Evolutionary conservation across 805 yeast species (phyloP), one percentile per base, ranked within the genome.

Genomic region (Teunomyces barrocoloradensis): DNA sequence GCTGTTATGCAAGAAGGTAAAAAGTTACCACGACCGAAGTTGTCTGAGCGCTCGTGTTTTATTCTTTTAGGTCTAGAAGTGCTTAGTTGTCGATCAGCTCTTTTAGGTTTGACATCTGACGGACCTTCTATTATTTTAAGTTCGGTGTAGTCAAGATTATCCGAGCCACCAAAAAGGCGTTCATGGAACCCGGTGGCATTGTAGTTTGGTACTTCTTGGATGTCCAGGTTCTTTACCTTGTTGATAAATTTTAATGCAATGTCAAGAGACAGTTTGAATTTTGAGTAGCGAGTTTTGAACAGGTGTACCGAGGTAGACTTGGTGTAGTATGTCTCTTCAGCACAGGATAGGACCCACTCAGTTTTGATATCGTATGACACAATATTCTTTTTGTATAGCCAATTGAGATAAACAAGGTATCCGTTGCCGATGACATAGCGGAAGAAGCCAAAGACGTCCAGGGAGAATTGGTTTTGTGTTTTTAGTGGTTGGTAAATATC

Each of bases 401-500:
- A 37, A 15, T 23, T 37, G 40, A 37, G 40, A 23, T 37, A 37
- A 5, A 21, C 29, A 2, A 37, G 17, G 29, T 37, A 37, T 18
- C 38, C 38, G 23, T 35, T 35, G 5, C 40, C 40, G 11, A 37
- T 21, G 15, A 37, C 29, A 13, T 37, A 23, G 10, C 40, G 40
- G 15, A 37, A 37, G 38, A 37, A 37, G 12, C 40, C 40, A 23
- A 11, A 21, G 18, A 37, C 40, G 25, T 37, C 40, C 40, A 37
- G 29, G 40, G 40, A 37, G 29, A 35, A 35, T 20, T 35, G 38
- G 23, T 35, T 35, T 18, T 20, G 38, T 18, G 12, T 20, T 17
- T 35, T 35, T 18, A 35, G 15, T n/a, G 38, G 38, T 25, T 18
- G 38, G 23, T 35, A 35, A n/a, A 21, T 37, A n/a, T 37, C 29